Base-by-base conservation (phyloP, 208 protist genomes). In the Crithidia expoeki region DNA sequence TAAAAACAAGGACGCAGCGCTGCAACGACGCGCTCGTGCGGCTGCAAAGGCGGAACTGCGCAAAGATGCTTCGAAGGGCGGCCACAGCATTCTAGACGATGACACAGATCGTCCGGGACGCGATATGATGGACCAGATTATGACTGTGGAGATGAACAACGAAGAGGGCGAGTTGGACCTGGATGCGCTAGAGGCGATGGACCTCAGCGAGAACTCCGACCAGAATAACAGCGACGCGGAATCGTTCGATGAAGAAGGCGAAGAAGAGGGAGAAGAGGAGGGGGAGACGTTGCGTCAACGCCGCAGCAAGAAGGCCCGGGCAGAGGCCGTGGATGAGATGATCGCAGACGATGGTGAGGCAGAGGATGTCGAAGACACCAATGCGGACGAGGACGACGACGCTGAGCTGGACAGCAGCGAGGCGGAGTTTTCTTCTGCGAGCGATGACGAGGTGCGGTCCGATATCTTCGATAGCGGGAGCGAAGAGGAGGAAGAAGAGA, bases 401-500 rank as follows among this genome's bases (percentile, higher is more conserved):
- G 44, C 36, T 1, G 66, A 33, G 1, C 65, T 68, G 21, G 72
- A 78, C 58, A 68, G 64, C 65, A 78, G 58, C 59, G 72, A 78
- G 56, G 72, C 50, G 21, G 73, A 79, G 60, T 73, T 73, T 36
- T 69, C 63, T 3, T 79, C 73, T 6, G 65, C 34, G 53, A 79
- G 68, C 68, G 79, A 84, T n/a, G 79, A 84, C 42, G 74, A 70
- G 34, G 66, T 71, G 19, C 40, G 72, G 23, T 72, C 72, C 2
- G 66, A 72, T 5, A 64, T 63, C 12, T 38, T 57, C 21, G 69
- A 66, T 19, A 79, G 82, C 16, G 75, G 74, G 47, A 64, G 68
- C 51, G 49, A 76, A 2, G 83, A 84, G 21, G 82, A 87, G 16
- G 72, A 81, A 11, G 80, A 88, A 23, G 84, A 86, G n/a, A 76